These are phyloP conservation scores for Magnaporthales sp. DNA, from an alignment of 2,329 filamentous ascomycete genomes.

Conservation along the genomic window DNA sequence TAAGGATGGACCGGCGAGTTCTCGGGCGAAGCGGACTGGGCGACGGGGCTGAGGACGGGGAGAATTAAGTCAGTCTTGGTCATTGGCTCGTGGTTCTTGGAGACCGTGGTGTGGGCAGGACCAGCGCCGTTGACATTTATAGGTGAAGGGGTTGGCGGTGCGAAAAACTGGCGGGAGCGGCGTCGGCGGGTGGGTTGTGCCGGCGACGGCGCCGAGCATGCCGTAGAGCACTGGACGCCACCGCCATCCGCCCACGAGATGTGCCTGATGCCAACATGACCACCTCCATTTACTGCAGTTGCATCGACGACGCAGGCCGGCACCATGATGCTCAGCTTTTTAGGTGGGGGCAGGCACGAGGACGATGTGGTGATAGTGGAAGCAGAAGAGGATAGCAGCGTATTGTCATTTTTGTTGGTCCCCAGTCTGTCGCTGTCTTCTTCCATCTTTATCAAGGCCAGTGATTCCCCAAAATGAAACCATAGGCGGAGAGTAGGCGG, in stretches of 20 bases:
- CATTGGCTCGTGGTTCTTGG: neutral
- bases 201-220: neutral
- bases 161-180: conserved; percentile 4
- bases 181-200: neutral
- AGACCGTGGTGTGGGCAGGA: neutral
- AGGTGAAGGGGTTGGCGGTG: neutral
- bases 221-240: neutral
- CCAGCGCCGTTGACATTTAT: neutral
- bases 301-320: neutral
- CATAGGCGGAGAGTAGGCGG: neutral
- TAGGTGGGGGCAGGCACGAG: conserved; percentile 48
- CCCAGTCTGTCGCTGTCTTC: neutral
- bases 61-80: conserved; percentile 6
- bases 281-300: neutral
- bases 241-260: neutral
- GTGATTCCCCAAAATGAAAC: neutral
- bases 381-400: neutral
- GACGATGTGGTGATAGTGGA: conserved; percentile 27
- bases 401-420: neutral
- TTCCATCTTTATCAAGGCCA: neutral
- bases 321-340: conserved; percentile 9
- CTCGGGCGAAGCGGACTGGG: conserved; percentile 12
- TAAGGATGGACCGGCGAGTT: conserved; percentile 20
- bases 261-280: neutral
- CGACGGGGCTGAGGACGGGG: conserved; percentile 19